Conservation (phyloP, 2,329 filamentous ascomycete species). For the Microdochium nivale region DNA sequence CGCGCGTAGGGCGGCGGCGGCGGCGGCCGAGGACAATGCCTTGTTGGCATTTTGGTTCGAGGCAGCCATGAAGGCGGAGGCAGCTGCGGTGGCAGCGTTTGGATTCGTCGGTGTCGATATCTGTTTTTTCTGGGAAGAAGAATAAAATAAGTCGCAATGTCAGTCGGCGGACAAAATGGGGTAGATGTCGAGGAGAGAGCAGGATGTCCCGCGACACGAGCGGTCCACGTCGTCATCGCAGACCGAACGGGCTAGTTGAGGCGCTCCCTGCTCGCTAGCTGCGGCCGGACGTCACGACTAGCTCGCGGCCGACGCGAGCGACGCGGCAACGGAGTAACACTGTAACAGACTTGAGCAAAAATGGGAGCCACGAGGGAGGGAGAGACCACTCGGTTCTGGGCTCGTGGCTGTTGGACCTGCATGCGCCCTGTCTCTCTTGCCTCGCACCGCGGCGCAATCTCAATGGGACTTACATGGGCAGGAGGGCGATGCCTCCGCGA, state of each 20-base stretch:
- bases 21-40: slow-evolving; percentile 74
- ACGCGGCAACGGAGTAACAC: too few species aligned
- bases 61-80: slow-evolving; percentile 67
- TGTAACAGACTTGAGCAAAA: not conserved
- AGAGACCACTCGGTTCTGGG: too few species aligned
- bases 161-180: slow-evolving; percentile 9
- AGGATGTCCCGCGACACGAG: not conserved
- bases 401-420: not conserved
- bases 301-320: not conserved
- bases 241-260: not conserved
- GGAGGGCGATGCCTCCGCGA: slow-evolving; percentile 40
- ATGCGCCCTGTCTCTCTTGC: not conserved
- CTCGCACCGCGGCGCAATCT: slow-evolving; percentile 2
- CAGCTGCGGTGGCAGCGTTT: slow-evolving; percentile 71
- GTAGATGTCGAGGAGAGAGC: slow-evolving; percentile 3
- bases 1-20: slow-evolving; percentile 74
- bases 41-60: slow-evolving; percentile 47
- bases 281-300: not conserved
- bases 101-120: slow-evolving; percentile 57
- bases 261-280: not conserved
- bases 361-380: slow-evolving; percentile 7
- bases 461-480: slow-evolving; percentile 36
- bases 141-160: slow-evolving; percentile 1
- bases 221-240: not conserved
- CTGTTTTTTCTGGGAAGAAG: slow-evolving; percentile 40